A percentile compares a stretch with the other conserved stretches of the same genome.
phyloP scores from a whole-genome alignment of 495 filamentous ascomycete species.

The Amniculicola lignicola region DNA sequence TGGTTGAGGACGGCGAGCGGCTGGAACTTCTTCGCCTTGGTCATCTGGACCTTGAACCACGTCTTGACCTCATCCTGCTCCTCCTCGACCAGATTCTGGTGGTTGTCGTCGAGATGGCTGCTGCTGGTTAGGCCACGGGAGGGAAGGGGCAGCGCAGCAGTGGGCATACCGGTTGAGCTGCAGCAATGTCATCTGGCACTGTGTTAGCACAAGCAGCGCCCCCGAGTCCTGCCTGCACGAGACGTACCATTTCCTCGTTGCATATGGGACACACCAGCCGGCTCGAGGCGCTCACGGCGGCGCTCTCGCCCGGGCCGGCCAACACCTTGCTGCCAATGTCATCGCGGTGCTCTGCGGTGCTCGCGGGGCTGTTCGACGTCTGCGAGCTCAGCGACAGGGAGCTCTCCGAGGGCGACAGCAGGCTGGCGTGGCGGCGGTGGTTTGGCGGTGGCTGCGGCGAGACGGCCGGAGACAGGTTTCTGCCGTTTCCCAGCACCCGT shows the following conservation, averaged over 20 bases:
- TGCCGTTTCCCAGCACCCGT: conserved; percentile 79
- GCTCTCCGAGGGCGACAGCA: conserved; percentile 51
- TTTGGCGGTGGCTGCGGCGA: conserved; percentile 53
- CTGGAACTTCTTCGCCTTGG: conserved; percentile 93
- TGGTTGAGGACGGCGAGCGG: conserved; percentile 88
- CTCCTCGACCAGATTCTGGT: conserved; percentile 88
- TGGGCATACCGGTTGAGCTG: conserved; percentile 79
- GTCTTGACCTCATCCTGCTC: conserved; percentile 96
- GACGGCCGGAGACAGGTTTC: conserved; percentile 68
- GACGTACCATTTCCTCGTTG: conserved; percentile 83
- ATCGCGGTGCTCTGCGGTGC: conserved; percentile 57
- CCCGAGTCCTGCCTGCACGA: background rate
- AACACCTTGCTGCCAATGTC: conserved; percentile 57
- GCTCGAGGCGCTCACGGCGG: conserved; percentile 55
- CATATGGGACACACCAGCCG: conserved; percentile 91
- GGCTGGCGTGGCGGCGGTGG: conserved; percentile 38
- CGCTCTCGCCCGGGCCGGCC: conserved; percentile 51
- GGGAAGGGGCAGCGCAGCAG: background rate
- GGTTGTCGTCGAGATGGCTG: conserved; percentile 89
- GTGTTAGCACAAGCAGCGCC: background rate
- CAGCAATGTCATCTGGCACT: conserved; percentile 70
- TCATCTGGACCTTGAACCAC: conserved; percentile 96
- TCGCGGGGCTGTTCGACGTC: conserved; percentile 55
- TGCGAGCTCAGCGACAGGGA: conserved; percentile 57
- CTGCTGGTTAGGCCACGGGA: conserved; percentile 25